Conservation (phyloP, 2,329 filamentous ascomycete species). For the Pyricularia sp. region DNA sequence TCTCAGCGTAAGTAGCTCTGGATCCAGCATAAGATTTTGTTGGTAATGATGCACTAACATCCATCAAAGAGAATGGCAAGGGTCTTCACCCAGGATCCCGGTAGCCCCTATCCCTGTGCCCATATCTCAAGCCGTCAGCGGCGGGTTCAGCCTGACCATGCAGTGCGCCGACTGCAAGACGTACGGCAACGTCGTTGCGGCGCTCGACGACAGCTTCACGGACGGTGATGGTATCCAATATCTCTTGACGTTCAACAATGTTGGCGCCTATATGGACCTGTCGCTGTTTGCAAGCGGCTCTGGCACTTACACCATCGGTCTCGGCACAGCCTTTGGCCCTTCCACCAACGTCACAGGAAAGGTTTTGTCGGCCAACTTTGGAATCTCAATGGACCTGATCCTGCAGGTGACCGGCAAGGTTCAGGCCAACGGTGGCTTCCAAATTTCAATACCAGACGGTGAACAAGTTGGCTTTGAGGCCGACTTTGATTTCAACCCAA, state of each 20-base stretch:
- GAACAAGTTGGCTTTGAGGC: slow-evolving; percentile 7
- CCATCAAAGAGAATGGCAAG: slow-evolving; percentile 1
- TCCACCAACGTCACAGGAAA: slow-evolving; percentile 2
- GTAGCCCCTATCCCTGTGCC: slow-evolving; percentile 2
- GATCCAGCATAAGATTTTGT: neutral
- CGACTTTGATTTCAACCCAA: slow-evolving; percentile 3
- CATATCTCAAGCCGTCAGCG: neutral
- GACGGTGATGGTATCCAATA: slow-evolving; percentile 5
- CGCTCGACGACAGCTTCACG: slow-evolving; percentile 4
- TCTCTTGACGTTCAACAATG: slow-evolving; percentile 8
- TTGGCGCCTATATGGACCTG: slow-evolving; percentile 8
- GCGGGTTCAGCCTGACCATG: slow-evolving; percentile 5
- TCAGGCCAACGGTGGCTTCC: slow-evolving; percentile 7
- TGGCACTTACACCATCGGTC: slow-evolving; percentile 6
- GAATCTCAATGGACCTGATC: slow-evolving; percentile 7
- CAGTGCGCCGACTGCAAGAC: slow-evolving; percentile 9
- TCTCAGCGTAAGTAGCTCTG: slow-evolving; percentile 2
- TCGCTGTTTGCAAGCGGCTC: slow-evolving; percentile 3
- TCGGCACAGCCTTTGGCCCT: slow-evolving; percentile 5
- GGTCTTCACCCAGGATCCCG: neutral
- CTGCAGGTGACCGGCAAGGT: slow-evolving; percentile 6
- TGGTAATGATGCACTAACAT: neutral
- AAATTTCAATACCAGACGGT: slow-evolving; percentile 8
- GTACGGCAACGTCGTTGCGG: slow-evolving; percentile 8
- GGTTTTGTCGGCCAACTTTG: slow-evolving; percentile 7